phyloP scores from a whole-genome alignment of 2,329 filamentous ascomycete genomes.

The Sphaerulina populicola region DNA sequence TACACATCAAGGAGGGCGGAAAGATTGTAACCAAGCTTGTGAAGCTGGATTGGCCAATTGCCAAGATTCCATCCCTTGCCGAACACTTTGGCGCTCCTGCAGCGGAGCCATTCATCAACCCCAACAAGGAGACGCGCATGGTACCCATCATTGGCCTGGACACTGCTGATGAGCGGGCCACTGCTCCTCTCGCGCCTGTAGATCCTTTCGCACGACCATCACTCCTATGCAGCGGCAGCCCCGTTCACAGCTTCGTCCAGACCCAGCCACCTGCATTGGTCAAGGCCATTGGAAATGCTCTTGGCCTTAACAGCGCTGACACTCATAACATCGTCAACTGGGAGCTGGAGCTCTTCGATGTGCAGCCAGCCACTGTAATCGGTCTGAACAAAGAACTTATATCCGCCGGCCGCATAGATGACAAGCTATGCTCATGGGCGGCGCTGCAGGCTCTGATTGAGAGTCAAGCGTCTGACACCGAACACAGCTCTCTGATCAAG shows the following conservation, averaged over 20 bases:
- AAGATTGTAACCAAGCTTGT: slow-evolving; percentile 77
- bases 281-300: slow-evolving; percentile 66
- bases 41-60: slow-evolving; percentile 90
- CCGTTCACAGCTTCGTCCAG: slow-evolving; percentile 60
- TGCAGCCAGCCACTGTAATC: slow-evolving; percentile 72
- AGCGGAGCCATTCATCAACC: slow-evolving; percentile 46
- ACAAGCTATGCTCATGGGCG: slow-evolving; percentile 94
- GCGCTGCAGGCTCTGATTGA: slow-evolving; percentile 73
- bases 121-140: slow-evolving; percentile 82
- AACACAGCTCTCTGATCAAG: slow-evolving; percentile 62
- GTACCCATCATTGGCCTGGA: slow-evolving; percentile 90
- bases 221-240: slow-evolving; percentile 44
- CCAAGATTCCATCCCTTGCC: slow-evolving; percentile 80
- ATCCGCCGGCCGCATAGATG: slow-evolving; percentile 89
- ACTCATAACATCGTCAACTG: slow-evolving; percentile 75
- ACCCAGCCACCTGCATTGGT: slow-evolving; percentile 83
- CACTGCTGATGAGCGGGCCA: slow-evolving; percentile 38
- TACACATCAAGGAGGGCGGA: slow-evolving; percentile 70
- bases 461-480: slow-evolving; percentile 44
- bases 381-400: slow-evolving; percentile 90
- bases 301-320: slow-evolving; percentile 56
- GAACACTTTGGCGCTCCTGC: slow-evolving; percentile 80
- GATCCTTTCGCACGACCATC: slow-evolving; percentile 31
- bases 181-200: slow-evolving; percentile 15
- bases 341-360: slow-evolving; percentile 93